Base-by-base conservation (phyloP, 2,329 filamentous ascomycete species). In the Fusarium palustre region DNA sequence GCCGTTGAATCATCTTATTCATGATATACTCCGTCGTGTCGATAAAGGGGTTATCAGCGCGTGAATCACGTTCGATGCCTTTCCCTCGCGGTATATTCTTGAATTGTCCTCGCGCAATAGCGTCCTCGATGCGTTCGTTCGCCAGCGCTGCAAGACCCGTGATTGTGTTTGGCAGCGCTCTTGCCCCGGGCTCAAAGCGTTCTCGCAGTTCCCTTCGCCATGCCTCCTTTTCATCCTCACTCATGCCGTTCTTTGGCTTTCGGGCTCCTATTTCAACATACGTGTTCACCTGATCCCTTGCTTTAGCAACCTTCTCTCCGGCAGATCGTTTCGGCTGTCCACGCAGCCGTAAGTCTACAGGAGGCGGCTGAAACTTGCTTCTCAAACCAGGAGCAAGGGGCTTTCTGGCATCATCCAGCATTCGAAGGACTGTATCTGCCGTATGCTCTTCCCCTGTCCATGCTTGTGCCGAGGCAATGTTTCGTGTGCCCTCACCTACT, bases 11-110 rank as follows among this genome's bases (percentile, higher is more conserved):
- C 83, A 98, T 97, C 81, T 97, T 96, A 81, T 99, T 98, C 91
- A 98, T 91, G 74, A 98, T 92, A 78, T 97, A 97, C 79, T 98
- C 95, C 0, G 96, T 98, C 1, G 95, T 98, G 76, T 98, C 93
- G 59, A 98, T 88, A 75, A 97, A 98, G 0, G 96, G 94, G 71
- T 91, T 97, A 72, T 91, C 91, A 1, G 92, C 92, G 69, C 92
- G 90, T 52, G 92, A 83, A 72, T 98, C 94, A n/a, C 91, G 83
- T 77, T 94, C 88, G n/a, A 95, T 85, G 8, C 89, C 90, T 71
- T 91, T 91, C 0, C 95, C 95, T 4, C 94, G 86, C 10, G 89
- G 90, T 15, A 99, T 91, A 72, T 97, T 91, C 76, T 86, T 85
- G 81, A 99, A 98, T 76, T 97, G 92, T 0, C 96, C 96, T 33